Conservation (phyloP, 1,139 yeast species). For the Candida freyschussii region DNA sequence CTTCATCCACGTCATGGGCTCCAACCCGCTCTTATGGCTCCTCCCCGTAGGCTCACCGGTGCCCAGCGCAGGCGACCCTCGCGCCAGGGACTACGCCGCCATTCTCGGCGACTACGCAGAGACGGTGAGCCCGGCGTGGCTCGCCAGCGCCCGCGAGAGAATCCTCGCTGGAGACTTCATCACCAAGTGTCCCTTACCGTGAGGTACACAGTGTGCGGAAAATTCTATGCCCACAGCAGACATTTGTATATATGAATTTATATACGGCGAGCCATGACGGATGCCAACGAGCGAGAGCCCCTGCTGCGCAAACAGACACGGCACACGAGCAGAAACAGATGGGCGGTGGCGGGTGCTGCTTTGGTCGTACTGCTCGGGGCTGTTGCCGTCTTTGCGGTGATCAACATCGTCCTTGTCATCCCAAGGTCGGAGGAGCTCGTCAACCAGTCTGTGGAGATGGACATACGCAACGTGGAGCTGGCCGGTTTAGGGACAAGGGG, state of each 20-base stretch:
- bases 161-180: conserved; percentile 13
- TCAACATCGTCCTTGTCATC: conserved; percentile 4
- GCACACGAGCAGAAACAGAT: too few relatives aligned
- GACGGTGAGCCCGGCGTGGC: conserved; percentile 8
- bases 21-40: conserved; percentile 15
- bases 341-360: too few relatives aligned
- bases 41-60: conserved; percentile 17
- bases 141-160: conserved; percentile 2
- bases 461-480: conserved; percentile 29
- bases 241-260: too few relatives aligned
- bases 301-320: too few relatives aligned
- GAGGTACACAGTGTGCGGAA: too few relatives aligned
- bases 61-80: conserved; percentile 2
- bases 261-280: too few relatives aligned
- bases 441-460: conserved; percentile 28
- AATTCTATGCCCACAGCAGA: too few relatives aligned
- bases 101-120: conserved; percentile 21
- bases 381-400: background rate
- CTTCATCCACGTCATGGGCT: conserved; percentile 21
- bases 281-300: too few relatives aligned
- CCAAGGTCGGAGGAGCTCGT: conserved; percentile 28
- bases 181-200: too few relatives aligned
- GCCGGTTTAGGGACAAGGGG: conserved; percentile 29
- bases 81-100: conserved; percentile 3
- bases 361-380: too few relatives aligned